Conservation (phyloP, 208 protist genomes). For the Crithidia brevicula region DNA sequence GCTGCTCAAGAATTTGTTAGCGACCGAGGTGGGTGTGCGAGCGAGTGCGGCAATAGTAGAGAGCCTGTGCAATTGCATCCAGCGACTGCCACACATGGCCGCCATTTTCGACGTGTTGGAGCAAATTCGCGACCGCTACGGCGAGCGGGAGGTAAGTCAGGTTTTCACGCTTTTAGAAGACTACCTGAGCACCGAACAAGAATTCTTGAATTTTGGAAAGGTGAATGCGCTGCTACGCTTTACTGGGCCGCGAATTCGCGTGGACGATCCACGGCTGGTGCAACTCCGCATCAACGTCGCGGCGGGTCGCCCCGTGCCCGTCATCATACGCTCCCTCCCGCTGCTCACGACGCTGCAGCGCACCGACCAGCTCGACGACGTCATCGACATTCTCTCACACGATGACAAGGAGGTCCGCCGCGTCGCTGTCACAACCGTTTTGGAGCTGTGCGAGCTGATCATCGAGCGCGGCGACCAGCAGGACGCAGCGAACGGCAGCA, state of each 20-base stretch:
- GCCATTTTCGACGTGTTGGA: conserved; percentile 66
- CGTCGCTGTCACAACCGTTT: conserved; percentile 59
- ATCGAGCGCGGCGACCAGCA: conserved; percentile 32
- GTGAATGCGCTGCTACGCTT: conserved; percentile 78
- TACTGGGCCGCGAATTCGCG: conserved; percentile 39
- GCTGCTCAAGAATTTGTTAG: conserved; percentile 33
- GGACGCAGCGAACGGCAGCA: conserved; percentile 4
- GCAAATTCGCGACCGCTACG: conserved; percentile 55
- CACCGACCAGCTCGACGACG: conserved; percentile 74
- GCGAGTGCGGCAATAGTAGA: conserved; percentile 31
- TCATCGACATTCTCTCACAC: conserved; percentile 80
- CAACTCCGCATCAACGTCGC: conserved; percentile 57
- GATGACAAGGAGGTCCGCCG: conserved; percentile 64
- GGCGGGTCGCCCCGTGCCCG: conserved; percentile 30
- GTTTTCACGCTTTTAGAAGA: conserved; percentile 69
- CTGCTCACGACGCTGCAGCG: conserved; percentile 70
- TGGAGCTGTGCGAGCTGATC: conserved; percentile 73
- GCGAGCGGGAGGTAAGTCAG: conserved; percentile 40
- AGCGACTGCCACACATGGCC: conserved; percentile 52
- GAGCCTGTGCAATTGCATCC: conserved; percentile 45
- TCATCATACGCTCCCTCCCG: conserved; percentile 72
- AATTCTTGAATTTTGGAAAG: conserved; percentile 71
- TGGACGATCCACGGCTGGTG: conserved; percentile 42
- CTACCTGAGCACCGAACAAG: conserved; percentile 57
- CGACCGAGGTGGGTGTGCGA: conserved; percentile 28